phyloP scores from a whole-genome alignment of 495 filamentous ascomycete genomes.

The Aspergillus steynii region DNA sequence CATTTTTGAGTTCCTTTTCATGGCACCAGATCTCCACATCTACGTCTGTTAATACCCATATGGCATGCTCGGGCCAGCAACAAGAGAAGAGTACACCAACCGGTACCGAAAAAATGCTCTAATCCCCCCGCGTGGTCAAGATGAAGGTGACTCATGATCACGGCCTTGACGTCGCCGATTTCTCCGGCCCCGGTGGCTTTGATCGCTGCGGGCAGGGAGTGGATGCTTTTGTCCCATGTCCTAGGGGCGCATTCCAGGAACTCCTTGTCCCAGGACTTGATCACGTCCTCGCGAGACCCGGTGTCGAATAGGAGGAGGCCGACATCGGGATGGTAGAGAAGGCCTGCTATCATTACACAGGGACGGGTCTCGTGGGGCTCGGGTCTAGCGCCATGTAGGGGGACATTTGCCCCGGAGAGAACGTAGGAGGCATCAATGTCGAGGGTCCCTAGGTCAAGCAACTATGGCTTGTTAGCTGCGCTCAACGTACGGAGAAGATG shows the following conservation, averaged over 20 bases:
- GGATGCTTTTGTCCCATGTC: constrained; percentile 32
- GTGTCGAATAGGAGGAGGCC: constrained; percentile 50
- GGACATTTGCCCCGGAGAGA: too few species aligned
- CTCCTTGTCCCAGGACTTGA: constrained; percentile 36
- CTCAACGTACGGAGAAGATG: too few species aligned
- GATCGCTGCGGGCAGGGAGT: constrained; percentile 41
- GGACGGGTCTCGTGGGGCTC: too few species aligned
- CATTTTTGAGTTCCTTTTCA: constrained; percentile 4
- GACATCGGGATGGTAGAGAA: constrained; percentile 20
- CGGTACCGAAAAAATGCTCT: constrained; percentile 5
- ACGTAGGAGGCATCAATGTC: too few species aligned
- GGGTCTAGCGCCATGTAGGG: too few species aligned
- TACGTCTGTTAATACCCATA: too few species aligned
- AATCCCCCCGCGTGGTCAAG: constrained; percentile 48
- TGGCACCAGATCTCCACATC: constrained; percentile 16
- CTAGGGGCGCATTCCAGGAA: constrained; percentile 43
- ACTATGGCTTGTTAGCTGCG: too few species aligned
- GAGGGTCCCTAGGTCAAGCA: too few species aligned
- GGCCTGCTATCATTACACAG: not conserved
- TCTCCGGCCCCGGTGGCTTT: constrained; percentile 39
- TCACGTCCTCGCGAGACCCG: constrained; percentile 36
- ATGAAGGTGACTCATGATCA: constrained; percentile 49
- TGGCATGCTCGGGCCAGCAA: not conserved
- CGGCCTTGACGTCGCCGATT: constrained; percentile 44
- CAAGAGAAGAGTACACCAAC: too few species aligned